These are phyloP conservation scores for Aspergillus diversus DNA, from an alignment of 495 filamentous ascomycete species.

Conservation along the genomic window DNA sequence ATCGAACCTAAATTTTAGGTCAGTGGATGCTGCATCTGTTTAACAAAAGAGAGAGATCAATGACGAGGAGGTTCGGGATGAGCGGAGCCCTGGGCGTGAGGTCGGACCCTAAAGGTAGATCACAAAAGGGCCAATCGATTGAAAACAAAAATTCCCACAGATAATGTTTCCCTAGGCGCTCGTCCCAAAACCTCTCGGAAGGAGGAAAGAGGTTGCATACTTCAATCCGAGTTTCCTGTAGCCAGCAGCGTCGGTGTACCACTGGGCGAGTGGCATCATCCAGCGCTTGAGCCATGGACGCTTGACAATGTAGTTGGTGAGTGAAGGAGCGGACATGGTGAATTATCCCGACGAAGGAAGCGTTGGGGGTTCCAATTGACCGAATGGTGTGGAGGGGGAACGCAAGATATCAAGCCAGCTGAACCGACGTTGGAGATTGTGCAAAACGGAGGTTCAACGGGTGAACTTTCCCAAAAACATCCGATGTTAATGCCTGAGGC, in stretches of 20 bases:
- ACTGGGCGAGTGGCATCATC: conserved; percentile 76
- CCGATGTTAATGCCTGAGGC: conserved; percentile 31
- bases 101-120: conserved; percentile 11
- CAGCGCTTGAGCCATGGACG: conserved; percentile 81
- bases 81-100: conserved; percentile 24
- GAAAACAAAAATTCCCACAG: background rate
- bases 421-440: conserved; percentile 53
- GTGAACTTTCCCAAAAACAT: conserved; percentile 38
- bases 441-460: conserved; percentile 49
- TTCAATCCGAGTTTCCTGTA: conserved; percentile 91
- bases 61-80: conserved; percentile 25
- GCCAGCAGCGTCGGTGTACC: conserved; percentile 84
- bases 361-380: conserved; percentile 34
- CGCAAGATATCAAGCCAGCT: conserved; percentile 40
- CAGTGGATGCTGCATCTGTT: conserved; percentile 11
- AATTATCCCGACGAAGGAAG: conserved; percentile 31
- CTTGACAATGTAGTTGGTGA: conserved; percentile 72
- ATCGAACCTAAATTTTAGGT: conserved; percentile 67
- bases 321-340: conserved; percentile 73
- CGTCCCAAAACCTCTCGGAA: conserved; percentile 1
- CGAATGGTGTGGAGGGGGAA: conserved; percentile 31
- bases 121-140: background rate
- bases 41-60: conserved; percentile 17
- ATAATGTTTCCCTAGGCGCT: conserved; percentile 6
- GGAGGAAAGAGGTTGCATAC: conserved; percentile 53